phyloP scores from a whole-genome alignment of 495 filamentous ascomycete genomes.

The Cercophora newfieldiana region DNA sequence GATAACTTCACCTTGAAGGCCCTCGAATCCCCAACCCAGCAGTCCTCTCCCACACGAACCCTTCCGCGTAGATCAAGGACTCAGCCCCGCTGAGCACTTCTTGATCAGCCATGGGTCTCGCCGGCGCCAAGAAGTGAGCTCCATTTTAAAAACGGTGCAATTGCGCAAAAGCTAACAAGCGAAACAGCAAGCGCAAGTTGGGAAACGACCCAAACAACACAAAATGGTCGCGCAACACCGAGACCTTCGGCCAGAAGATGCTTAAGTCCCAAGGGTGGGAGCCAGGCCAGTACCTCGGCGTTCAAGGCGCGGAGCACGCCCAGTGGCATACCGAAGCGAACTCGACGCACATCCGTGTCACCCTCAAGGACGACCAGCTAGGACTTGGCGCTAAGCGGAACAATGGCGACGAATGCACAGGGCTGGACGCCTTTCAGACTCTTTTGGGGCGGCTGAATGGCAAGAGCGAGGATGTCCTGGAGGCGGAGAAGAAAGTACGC shows the following conservation, averaged over 20 bases:
- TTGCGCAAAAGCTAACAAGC: slow-evolving; percentile 22
- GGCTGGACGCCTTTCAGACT: slow-evolving; percentile 78
- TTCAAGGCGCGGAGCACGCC: slow-evolving; percentile 67
- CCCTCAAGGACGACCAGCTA: slow-evolving; percentile 83
- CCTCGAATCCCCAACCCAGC: background rate
- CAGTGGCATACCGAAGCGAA: slow-evolving; percentile 73
- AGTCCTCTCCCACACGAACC: background rate
- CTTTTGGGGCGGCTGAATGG: slow-evolving; percentile 88
- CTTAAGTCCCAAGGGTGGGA: slow-evolving; percentile 87
- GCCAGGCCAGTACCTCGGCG: slow-evolving; percentile 78
- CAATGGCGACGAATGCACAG: slow-evolving; percentile 72
- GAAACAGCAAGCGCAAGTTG: slow-evolving; percentile 72
- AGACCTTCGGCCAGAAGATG: slow-evolving; percentile 81
- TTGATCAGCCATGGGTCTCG: slow-evolving; percentile 64
- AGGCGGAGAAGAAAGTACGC: slow-evolving; percentile 61
- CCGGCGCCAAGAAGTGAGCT: slow-evolving; percentile 70
- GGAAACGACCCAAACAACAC: slow-evolving; percentile 92
- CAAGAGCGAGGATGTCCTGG: slow-evolving; percentile 67
- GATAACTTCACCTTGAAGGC: background rate
- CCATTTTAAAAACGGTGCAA: background rate
- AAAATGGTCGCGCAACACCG: slow-evolving; percentile 79
- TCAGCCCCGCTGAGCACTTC: slow-evolving; percentile 21
- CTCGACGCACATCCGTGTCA: slow-evolving; percentile 73
- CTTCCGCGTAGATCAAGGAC: slow-evolving; percentile 10
- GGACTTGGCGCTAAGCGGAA: slow-evolving; percentile 77